Evolutionary conservation across 2,329 filamentous ascomycete species (phyloP).

Genomic region (Aureobasidium leucospermi): DNA sequence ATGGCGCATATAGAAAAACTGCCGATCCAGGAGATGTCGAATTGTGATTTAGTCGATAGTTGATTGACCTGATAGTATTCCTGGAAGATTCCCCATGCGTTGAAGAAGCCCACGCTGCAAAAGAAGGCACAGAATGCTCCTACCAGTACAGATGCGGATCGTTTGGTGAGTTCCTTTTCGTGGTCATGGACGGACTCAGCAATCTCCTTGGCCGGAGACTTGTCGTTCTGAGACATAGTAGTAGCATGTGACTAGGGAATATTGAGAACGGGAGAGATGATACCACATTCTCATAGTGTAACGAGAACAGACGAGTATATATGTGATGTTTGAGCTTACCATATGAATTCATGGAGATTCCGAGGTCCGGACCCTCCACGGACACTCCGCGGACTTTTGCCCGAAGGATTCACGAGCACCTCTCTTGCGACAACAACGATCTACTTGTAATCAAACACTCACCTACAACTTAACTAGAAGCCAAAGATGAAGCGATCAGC

Average conservation of each 20-base stretch:
- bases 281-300: background rate
- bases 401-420: background rate
- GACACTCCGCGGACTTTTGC: background rate
- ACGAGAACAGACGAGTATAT: background rate
- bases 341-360: background rate
- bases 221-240: background rate
- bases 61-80: conserved; percentile 22
- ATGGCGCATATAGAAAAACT: conserved; percentile 22
- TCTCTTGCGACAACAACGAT: background rate
- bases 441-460: too few relatives aligned
- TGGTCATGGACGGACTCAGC: background rate
- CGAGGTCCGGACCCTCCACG: background rate
- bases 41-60: conserved; percentile 18
- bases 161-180: background rate
- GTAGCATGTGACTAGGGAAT: too few relatives aligned
- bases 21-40: conserved; percentile 26
- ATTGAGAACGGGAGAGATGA: too few relatives aligned
- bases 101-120: conserved; percentile 23
- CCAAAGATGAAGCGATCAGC: background rate
- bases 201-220: background rate
- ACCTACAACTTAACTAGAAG: accelerated
- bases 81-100: conserved; percentile 23
- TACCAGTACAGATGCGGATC: background rate
- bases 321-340: background rate
- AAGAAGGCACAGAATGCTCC: conserved; percentile 20